A percentile compares a stretch with the other conserved stretches of the same genome.
phyloP scores from a whole-genome alignment of 352 stramenopile species.

The Pelagophyceae sp. region DNA sequence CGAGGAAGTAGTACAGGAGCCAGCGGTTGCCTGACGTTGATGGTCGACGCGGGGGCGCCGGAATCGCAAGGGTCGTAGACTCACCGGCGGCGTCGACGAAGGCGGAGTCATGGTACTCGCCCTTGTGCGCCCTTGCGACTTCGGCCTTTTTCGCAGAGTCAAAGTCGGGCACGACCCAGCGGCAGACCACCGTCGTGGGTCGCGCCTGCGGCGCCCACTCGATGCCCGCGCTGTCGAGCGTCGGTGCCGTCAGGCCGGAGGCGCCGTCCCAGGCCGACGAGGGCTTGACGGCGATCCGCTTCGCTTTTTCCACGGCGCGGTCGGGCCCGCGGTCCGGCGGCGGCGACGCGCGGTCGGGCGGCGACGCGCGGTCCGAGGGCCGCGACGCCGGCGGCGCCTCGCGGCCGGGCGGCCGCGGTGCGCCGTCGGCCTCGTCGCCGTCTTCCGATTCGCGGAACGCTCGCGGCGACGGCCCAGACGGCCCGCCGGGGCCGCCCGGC shows the following conservation, averaged over 20 bases:
- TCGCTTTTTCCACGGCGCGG: background rate
- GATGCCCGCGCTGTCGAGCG: background rate
- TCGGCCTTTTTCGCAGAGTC: background rate
- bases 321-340: background rate
- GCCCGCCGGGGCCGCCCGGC: too few species aligned
- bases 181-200: conserved; percentile 15
- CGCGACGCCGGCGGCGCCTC: too few species aligned
- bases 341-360: too few species aligned
- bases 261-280: too few species aligned
- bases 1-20: conserved; percentile 19
- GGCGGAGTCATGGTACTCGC: conserved; percentile 11
- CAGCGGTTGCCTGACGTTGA: conserved; percentile 17
- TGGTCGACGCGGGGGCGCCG: background rate
- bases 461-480: background rate
- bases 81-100: conserved; percentile 2
- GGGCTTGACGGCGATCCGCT: too few species aligned
- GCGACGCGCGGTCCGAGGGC: background rate
- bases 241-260: too few species aligned
- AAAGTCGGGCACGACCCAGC: conserved; percentile 5
- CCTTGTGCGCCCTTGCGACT: conserved; percentile 8
- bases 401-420: too few species aligned
- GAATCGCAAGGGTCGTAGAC: background rate
- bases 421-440: background rate
- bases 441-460: background rate
- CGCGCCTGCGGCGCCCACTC: conserved; percentile 13